These are phyloP conservation scores for Stagonosporopsis tanaceti DNA, from an alignment of 2,329 filamentous ascomycete species.

Conservation along the genomic window DNA sequence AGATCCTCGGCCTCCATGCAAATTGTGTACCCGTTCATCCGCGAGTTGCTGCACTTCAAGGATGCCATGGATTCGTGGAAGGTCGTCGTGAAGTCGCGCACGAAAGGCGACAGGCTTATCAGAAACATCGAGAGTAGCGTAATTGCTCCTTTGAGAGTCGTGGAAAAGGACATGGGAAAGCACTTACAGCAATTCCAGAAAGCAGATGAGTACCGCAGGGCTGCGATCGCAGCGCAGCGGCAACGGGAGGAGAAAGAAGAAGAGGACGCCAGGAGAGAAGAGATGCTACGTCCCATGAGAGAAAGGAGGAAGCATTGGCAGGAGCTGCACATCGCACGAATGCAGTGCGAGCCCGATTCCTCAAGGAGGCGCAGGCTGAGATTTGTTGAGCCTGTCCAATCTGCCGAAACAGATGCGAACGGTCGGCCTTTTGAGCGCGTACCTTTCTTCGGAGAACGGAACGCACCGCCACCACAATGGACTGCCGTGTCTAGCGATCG, in stretches of 20 bases:
- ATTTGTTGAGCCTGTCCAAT: slow-evolving; percentile 23
- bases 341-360: slow-evolving; percentile 35
- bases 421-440: slow-evolving; percentile 51
- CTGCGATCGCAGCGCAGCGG: slow-evolving; percentile 11
- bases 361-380: slow-evolving; percentile 18
- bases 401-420: slow-evolving; percentile 49
- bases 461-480: slow-evolving; percentile 25
- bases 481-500: slow-evolving; percentile 18
- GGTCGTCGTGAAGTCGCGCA: slow-evolving; percentile 22
- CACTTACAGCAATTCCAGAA: slow-evolving; percentile 18
- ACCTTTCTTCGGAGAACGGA: slow-evolving; percentile 48
- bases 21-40: slow-evolving; percentile 26
- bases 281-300: slow-evolving; percentile 1
- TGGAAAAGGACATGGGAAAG: slow-evolving; percentile 13
- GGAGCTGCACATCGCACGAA: slow-evolving; percentile 37
- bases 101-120: slow-evolving; percentile 32
- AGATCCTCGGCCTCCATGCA: slow-evolving; percentile 26
- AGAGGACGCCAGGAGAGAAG: slow-evolving; percentile 5
- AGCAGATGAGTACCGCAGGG: slow-evolving; percentile 10
- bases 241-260: slow-evolving; percentile 17
- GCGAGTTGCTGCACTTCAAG: slow-evolving; percentile 35
- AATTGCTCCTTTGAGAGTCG: slow-evolving; percentile 36
- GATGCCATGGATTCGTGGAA: slow-evolving; percentile 34
- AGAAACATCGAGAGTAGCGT: slow-evolving; percentile 33
- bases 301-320: slow-evolving; percentile 39